These are phyloP conservation scores for Globisporangium alternatum DNA, from an alignment of 352 stramenopile genomes.

Conservation along the genomic window DNA sequence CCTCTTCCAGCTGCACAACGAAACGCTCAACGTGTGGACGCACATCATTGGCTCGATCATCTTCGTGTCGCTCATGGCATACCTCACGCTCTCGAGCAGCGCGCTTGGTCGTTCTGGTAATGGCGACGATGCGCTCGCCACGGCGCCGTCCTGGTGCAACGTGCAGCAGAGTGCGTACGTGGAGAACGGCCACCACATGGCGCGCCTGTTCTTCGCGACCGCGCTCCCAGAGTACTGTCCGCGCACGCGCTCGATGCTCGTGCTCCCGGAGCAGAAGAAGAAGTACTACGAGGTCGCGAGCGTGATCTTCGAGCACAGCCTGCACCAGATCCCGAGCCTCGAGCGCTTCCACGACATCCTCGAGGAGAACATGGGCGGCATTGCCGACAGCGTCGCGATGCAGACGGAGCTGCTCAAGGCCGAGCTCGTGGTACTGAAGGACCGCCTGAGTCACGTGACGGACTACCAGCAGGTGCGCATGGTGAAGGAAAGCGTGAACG, in stretches of 20 bases:
- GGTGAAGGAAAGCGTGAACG: slow-evolving; percentile 52
- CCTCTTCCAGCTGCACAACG: slow-evolving; percentile 87
- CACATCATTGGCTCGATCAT: slow-evolving; percentile 85
- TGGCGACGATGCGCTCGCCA: slow-evolving; percentile 14
- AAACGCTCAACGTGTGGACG: slow-evolving; percentile 88
- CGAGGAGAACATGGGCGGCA: slow-evolving; percentile 66
- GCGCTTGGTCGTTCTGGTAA: slow-evolving; percentile 25
- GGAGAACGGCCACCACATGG: slow-evolving; percentile 44
- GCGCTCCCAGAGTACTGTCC: slow-evolving; percentile 42
- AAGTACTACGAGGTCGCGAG: slow-evolving; percentile 78
- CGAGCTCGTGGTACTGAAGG: slow-evolving; percentile 58
- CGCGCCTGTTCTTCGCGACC: slow-evolving; percentile 39
- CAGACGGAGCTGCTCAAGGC: slow-evolving; percentile 66
- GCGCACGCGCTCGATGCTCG: slow-evolving; percentile 20
- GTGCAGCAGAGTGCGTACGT: slow-evolving; percentile 35
- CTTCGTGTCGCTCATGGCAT: slow-evolving; percentile 76
- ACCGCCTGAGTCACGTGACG: slow-evolving; percentile 43
- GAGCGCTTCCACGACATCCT: slow-evolving; percentile 75
- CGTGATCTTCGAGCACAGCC: slow-evolving; percentile 79
- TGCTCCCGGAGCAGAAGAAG: slow-evolving; percentile 22
- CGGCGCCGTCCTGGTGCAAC: slow-evolving; percentile 31
- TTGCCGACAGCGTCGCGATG: slow-evolving; percentile 57
- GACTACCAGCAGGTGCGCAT: slow-evolving; percentile 52
- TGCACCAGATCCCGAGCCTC: slow-evolving; percentile 81
- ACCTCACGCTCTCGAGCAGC: slow-evolving; percentile 58